Evolutionary conservation across 495 filamentous ascomycete genomes (phyloP), one percentile per base, ranked within the genome.

Genomic region (Lasiosphaeris hirsuta): DNA sequence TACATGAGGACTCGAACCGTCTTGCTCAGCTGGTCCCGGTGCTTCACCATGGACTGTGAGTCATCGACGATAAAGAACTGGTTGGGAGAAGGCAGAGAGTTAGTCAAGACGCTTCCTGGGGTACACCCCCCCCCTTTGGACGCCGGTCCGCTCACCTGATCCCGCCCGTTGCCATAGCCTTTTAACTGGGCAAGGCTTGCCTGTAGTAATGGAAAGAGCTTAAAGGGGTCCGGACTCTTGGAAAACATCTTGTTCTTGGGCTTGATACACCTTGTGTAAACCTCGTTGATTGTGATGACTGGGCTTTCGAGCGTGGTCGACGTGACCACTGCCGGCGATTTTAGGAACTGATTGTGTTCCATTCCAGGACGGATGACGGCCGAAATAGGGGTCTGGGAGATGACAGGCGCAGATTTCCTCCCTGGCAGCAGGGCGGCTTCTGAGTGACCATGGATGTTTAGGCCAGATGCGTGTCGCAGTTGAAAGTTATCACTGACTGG

Each of bases 51-150:
- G n/a, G 51, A 54, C 7, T 4, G 0, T 5, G 51, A 54, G 13
- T 54, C 51, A 18, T 54, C 51, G 19, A 54, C 14, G 39, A 54
- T 13, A 14, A 44, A 54, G n/a, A 39, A 34, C 51, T 54, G 36
- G 6, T 1, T 18, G 10, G 6, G 13, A 17, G 14, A 8, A 8
- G 10, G 10, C 1, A 44, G 13, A n/a, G n/a, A 35, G 8, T 13
- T 35, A 11, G 9, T 7, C 13, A 43, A 17, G 5, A 5, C 5
- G 23, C 2, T 30, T 30, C n/a, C 5, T 30, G 23, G 5, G 5
- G 5, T 5, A 30, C n/a, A n/a, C n/a, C n/a, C n/a, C n/a, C n/a
- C n/a, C n/a, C n/a, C n/a, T n/a, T n/a, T n/a, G n/a, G n/a, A n/a
- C n/a, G n/a, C 23, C 23, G n/a, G n/a, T n/a, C n/a, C n/a, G 23